A percentile compares a stretch with the other conserved stretches of the same genome.
Evolutionary conservation across 148 eudicot species (phyloP).

Genomic region (Limonium bicolor): DNA sequence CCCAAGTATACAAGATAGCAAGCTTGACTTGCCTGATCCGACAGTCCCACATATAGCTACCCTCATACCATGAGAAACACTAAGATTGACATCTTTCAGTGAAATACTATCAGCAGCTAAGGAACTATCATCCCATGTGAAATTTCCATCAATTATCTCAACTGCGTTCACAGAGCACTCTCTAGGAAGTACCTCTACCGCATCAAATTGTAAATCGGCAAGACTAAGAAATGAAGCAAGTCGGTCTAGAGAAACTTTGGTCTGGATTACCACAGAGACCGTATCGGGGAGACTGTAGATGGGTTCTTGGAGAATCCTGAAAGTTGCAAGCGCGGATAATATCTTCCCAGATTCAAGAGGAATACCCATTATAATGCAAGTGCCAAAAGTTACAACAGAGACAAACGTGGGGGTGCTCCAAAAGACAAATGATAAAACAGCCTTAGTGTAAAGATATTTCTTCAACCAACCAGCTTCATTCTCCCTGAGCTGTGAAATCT

Average conservation of each 20-base stretch:
- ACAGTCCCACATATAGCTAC: constrained; percentile 8
- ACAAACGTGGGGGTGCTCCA: constrained; percentile 39
- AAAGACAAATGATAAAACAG: constrained; percentile 24
- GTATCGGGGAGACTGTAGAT: constrained; percentile 27
- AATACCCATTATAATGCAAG: constrained; percentile 29
- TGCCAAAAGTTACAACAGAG: constrained; percentile 26
- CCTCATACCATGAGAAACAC: constrained; percentile 2
- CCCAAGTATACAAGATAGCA: constrained; percentile 3
- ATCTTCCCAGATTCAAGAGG: constrained; percentile 42
- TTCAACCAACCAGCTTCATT: constrained; percentile 28
- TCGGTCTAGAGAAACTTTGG: constrained; percentile 43
- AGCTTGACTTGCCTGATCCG: constrained; percentile 5
- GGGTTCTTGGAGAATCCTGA: constrained; percentile 24
- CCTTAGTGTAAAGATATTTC: constrained; percentile 21
- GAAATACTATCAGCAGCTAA: no score
- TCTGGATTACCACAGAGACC: constrained; percentile 32
- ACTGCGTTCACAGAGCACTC: constrained; percentile 15
- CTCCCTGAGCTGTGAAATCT: constrained; percentile 22
- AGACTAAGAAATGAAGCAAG: constrained; percentile 32
- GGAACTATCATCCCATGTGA: constrained; percentile 33
- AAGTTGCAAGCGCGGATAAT: constrained; percentile 30
- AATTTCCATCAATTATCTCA: constrained; percentile 35
- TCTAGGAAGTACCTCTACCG: constrained; percentile 22
- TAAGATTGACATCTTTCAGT: constrained; percentile 16
- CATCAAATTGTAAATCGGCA: constrained; percentile 24